phyloP scores from a whole-genome alignment of 345 rosid genomes.

The Murraya koenigii region DNA sequence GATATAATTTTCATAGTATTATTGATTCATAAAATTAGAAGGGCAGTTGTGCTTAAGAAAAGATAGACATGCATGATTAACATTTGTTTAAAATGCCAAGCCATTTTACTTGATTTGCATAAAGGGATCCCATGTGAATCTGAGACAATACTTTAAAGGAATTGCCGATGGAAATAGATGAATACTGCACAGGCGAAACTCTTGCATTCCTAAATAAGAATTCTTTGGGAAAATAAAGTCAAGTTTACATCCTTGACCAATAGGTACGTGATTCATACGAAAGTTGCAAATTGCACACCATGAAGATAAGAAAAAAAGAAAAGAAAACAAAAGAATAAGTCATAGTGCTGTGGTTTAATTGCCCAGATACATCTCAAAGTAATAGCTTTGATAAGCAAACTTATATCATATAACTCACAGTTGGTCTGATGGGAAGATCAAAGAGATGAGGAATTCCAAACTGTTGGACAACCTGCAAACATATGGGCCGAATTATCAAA shows the following conservation, averaged over 20 bases:
- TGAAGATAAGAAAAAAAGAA: background rate
- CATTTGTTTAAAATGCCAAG: background rate
- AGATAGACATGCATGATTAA: background rate
- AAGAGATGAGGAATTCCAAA: constrained; percentile 97
- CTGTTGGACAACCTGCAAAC: constrained; percentile 84
- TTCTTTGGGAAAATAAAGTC: background rate
- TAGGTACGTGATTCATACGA: background rate
- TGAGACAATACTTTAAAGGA: background rate
- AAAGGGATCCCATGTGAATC: background rate
- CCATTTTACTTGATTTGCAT: background rate
- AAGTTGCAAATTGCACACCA: background rate
- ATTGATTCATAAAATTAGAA: background rate
- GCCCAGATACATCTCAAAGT: background rate
- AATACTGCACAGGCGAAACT: too few species aligned
- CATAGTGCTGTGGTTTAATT: background rate
- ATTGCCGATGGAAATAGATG: background rate
- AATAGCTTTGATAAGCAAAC: background rate
- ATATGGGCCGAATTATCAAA: constrained; percentile 11
- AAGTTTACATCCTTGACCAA: background rate
- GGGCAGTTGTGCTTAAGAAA: background rate
- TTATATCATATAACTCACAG: constrained; percentile 39
- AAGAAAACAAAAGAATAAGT: background rate
- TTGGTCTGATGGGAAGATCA: constrained; percentile 93
- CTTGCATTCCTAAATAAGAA: background rate
- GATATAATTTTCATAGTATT: background rate